These are phyloP conservation scores for Zymoseptoria crescenta DNA, from an alignment of 2,329 filamentous ascomycete species.

Conservation along the genomic window DNA sequence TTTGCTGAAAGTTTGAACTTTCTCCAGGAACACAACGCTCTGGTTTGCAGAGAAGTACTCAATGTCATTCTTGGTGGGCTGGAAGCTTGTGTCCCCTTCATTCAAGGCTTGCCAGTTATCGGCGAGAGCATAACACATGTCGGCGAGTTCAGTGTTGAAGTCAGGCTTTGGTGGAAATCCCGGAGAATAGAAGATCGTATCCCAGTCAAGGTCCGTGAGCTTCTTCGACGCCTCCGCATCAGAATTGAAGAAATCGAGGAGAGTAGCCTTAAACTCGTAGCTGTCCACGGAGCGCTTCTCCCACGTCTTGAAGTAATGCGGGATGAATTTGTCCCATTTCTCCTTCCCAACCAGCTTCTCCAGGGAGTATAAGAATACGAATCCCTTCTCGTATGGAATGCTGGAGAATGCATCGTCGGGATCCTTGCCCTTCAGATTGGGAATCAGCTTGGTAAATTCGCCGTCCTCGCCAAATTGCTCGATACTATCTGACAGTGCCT, in stretches of 20 bases:
- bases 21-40: constrained; percentile 81
- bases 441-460: constrained; percentile 85
- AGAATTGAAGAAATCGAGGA: constrained; percentile 72
- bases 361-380: constrained; percentile 85
- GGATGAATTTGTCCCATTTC: constrained; percentile 93
- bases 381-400: constrained; percentile 93
- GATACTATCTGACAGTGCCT: constrained; percentile 73
- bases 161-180: constrained; percentile 83
- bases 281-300: constrained; percentile 82
- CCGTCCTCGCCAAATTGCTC: constrained; percentile 72
- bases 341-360: constrained; percentile 75
- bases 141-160: constrained; percentile 82
- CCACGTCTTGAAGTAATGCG: constrained; percentile 85
- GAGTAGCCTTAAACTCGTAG: constrained; percentile 85
- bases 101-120: constrained; percentile 64
- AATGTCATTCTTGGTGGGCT: constrained; percentile 62
- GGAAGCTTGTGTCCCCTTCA: constrained; percentile 36
- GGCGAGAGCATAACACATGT: constrained; percentile 75
- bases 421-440: constrained; percentile 80
- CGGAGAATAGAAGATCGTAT: constrained; percentile 78
- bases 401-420: constrained; percentile 93
- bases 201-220: constrained; percentile 74
- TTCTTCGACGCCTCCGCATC: constrained; percentile 57
- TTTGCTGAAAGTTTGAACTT: constrained; percentile 58
- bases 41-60: constrained; percentile 75